Base-by-base conservation (phyloP, 2,329 filamentous ascomycete species). In the Annulohypoxylon truncatum region DNA sequence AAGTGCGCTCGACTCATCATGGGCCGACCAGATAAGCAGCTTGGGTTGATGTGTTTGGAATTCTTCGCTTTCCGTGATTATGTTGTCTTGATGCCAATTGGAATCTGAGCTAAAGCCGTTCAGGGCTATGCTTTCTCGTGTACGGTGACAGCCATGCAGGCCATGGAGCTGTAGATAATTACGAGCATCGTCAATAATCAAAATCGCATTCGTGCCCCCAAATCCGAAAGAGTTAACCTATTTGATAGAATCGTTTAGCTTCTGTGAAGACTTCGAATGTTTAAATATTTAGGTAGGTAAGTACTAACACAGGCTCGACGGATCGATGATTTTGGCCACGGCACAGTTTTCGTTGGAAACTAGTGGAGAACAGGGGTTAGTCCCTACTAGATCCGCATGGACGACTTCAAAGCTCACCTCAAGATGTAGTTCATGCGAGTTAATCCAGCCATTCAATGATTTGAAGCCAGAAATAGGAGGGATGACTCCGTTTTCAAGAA, bases 401-500 rank as follows among this genome's bases (percentile, higher is more conserved):
- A 29, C 26, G 26, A 29, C 8, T 8, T 29, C 26, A 29, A 29
- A 29, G 26, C 26, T 29, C 26, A 29, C 26, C 26, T 29, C 26
- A 29, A 61, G 12, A 3, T 18, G 6, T 7, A 46, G 55, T 26
- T 4, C 40, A 6, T 56, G 2, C 1, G 35, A 20, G 29, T 64
- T 51, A 2, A 79, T 53, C 0, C 59, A 52, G 0, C 74, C 73
- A 51, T 77, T 79, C 0, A 77, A 52, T 7, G 60, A 63, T 3
- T 75, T 65, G 50, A 79, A 77, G 4, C 70, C 71, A 6, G 76
- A 55, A 18, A 78, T 80, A 1, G 78, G 77, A 0, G 77, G 69
- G 8, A 77, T 70, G 0, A 57, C 55, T 0, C 62, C 62, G 15
- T 68, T 59, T 18, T 76, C 68, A 0, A 77, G 18, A 0, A 66